Conservation (phyloP, 169 alveolate genomes). For the Perkinsus chesapeaki region DNA sequence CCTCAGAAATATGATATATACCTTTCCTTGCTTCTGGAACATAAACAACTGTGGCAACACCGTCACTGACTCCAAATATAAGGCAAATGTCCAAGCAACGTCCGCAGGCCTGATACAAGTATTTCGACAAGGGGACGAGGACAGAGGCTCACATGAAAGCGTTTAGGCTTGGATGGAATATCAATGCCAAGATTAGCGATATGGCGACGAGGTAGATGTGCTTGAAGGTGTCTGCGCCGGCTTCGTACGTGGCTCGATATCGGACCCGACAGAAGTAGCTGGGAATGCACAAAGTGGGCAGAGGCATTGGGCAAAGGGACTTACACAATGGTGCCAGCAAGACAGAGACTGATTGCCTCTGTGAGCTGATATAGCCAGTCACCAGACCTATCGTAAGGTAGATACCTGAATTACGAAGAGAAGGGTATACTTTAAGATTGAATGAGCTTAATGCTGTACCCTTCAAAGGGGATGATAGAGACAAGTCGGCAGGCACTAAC, state of each 20-base stretch:
- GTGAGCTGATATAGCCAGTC: constrained; percentile 84
- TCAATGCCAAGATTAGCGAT: constrained; percentile 64
- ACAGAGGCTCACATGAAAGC: constrained; percentile 45
- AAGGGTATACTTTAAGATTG: neutral
- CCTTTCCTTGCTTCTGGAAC: constrained; percentile 73
- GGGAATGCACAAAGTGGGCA: neutral
- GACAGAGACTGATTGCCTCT: constrained; percentile 66
- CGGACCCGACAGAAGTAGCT: constrained; percentile 51
- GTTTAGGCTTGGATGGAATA: constrained; percentile 82
- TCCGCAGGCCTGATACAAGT: constrained; percentile 19
- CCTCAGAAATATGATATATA: neutral
- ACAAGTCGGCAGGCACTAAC: constrained; percentile 64
- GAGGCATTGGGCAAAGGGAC: neutral
- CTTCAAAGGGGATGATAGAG: constrained; percentile 82
- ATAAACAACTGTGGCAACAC: constrained; percentile 80
- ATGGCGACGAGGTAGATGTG: constrained; percentile 61
- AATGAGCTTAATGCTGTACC: constrained; percentile 47
- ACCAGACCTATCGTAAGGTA: constrained; percentile 86
- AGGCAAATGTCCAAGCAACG: constrained; percentile 83
- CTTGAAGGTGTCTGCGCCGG: constrained; percentile 60
- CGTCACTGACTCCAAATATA: constrained; percentile 79
- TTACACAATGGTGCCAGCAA: constrained; percentile 67
- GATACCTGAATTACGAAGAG: constrained; percentile 37
- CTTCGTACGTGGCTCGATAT: constrained; percentile 65
- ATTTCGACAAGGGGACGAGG: neutral